Conservation (phyloP, 805 yeast species). For the Nakazawaea ambrosiae region DNA sequence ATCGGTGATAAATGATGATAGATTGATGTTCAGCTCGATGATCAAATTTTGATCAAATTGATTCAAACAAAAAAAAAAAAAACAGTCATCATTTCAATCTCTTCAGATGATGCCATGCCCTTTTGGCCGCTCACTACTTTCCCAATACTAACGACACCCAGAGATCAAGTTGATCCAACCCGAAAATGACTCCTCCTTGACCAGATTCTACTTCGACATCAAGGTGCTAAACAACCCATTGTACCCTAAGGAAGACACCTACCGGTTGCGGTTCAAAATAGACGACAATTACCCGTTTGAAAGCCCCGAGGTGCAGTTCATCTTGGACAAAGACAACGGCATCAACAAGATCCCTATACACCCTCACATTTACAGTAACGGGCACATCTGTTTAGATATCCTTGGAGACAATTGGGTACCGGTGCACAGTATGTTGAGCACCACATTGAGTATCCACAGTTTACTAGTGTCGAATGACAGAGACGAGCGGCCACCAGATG, state of each 20-base stretch:
- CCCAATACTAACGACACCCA: conserved; percentile 8
- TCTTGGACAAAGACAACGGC: conserved; percentile 17
- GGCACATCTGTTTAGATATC: conserved; percentile 69
- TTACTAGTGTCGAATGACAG: conserved; percentile 46
- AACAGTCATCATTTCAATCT: too few relatives aligned
- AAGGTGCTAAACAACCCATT: conserved; percentile 27
- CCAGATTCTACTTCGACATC: conserved; percentile 29
- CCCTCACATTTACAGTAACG: conserved; percentile 71
- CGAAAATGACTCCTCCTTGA: conserved; percentile 20
- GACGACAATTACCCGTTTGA: conserved; percentile 47
- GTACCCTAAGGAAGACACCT: conserved; percentile 28
- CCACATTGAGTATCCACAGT: conserved; percentile 55
- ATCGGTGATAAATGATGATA: not conserved
- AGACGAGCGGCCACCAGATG: conserved; percentile 51
- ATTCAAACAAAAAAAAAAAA: not conserved
- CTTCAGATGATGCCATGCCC: too few relatives aligned
- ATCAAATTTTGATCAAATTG: not conserved
- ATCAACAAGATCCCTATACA: conserved; percentile 47
- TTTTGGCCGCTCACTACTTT: too few relatives aligned
- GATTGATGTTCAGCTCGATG: not conserved
- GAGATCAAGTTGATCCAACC: conserved; percentile 25
- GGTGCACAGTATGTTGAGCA: conserved; percentile 42
- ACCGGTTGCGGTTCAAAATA: conserved; percentile 36
- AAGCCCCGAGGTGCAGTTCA: conserved; percentile 51
- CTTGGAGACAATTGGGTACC: conserved; percentile 67